phyloP scores from a whole-genome alignment of 176 grass and related monocot species.

The Thinopyrum elongatum region DNA sequence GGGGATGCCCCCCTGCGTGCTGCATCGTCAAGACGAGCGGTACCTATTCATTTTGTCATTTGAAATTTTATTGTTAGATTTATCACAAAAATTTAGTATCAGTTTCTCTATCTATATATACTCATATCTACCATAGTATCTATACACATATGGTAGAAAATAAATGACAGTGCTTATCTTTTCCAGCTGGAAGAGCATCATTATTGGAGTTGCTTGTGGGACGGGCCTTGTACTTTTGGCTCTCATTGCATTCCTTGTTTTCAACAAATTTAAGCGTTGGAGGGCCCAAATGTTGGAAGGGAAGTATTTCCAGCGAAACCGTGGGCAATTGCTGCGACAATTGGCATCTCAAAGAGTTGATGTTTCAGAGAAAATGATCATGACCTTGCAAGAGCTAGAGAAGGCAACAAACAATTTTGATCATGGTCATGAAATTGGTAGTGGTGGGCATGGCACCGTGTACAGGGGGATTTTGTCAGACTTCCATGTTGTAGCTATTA shows the following conservation, averaged over 20 bases:
- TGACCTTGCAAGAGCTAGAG: neutral
- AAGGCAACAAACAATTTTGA: neutral
- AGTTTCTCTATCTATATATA: no score
- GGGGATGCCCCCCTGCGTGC: no score
- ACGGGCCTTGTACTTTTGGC: neutral
- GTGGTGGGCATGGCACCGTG: neutral
- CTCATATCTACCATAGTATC: neutral
- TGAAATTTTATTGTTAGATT: neutral
- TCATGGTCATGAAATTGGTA: neutral
- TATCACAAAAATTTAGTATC: no score
- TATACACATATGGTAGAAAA: neutral
- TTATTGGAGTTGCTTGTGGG: neutral
- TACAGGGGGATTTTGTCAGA: neutral
- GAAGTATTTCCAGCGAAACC: neutral
- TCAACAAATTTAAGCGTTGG: neutral
- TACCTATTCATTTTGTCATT: neutral
- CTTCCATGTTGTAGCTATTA: neutral
- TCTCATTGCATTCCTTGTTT: neutral
- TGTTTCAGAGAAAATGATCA: neutral
- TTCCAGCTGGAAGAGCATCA: neutral
- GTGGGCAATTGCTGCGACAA: neutral
- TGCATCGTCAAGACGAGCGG: neutral
- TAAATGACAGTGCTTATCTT: neutral
- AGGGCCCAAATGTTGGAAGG: neutral
- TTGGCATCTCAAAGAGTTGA: neutral